Evolutionary conservation across 2,329 filamentous ascomycete species (phyloP), one percentile per base, ranked within the genome.

Genomic region (Dendrostoma leiphaemia): DNA sequence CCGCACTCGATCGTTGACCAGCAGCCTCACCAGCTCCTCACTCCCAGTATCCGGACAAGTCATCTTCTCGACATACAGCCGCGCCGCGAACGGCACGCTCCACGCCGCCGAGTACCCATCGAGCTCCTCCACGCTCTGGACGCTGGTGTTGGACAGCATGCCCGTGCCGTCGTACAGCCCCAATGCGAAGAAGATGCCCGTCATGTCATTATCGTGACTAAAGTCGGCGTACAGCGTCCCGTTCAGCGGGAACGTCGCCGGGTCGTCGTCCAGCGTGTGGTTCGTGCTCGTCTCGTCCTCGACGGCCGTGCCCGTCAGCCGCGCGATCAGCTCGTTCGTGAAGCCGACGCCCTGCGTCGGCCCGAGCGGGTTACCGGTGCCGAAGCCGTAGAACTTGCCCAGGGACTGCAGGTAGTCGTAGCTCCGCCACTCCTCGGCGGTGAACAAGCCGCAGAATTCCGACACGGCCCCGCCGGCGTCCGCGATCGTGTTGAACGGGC

Each of bases 11-110:
- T 95, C 91, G 70, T 97, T 96, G 32, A 97, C 75, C 56, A 97
- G 71, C 4, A 95, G 78, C 34, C 92, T 80, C 10, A 97, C 89
- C 49, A 88, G 75, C 68, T 94, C 88, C 64, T 90, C 83, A 2
- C 37, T 56, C 26, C 24, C 65, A 12, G 38, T 59, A 9, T 26
- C 40, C 7, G 31, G 21, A 68, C 92, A 97, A 37, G 70, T 71
- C 82, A 96, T 85, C 78, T 93, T 94, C 78, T 97, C 92, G 32
- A 97, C 83, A 68, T 95, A 96, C 69, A 91, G 81, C 50, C 91
- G 78, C 17, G 83, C 86, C 0, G 81, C 89, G 70, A 97, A 96
- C 0, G 92, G 89, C 17, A 96, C 90, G 0, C 84, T 82, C 86
- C 89, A 93, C 13, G 86, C 80, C 1, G 90, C 83, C 10, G 88